Base-by-base conservation (phyloP, 495 filamentous ascomycete species). In the Aspergillus heteromorphus region DNA sequence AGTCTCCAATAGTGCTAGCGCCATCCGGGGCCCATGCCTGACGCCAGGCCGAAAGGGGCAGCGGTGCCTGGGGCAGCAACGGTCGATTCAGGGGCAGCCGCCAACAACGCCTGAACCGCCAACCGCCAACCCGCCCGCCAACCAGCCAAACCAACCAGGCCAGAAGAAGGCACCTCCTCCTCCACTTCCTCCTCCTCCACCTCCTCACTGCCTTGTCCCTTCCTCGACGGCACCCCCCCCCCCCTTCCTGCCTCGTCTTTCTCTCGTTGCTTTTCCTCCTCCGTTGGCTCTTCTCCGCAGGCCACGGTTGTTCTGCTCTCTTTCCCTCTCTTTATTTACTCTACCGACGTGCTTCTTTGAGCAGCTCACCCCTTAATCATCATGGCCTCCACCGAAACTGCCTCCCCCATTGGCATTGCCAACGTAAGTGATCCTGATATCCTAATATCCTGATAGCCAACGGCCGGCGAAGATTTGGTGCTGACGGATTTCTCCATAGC, bases 331-430 rank as follows among this genome's bases (percentile, higher is more conserved):
- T 41, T 43, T 61, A 45, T 40, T 57, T 51, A 55, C 57, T 53
- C 48, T 58, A 58, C 56, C 25, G 45, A 49, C 36, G 41, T 47
- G 13, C n/a, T 55, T 56, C 51, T 51, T 36, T 40, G 49, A 56
- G 45, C 52, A 55, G 56, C 58, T 56, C 52, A 55, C 62, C 67
- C 51, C 63, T 59, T 59, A 56, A 63, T 52, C 76, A 83, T 69
- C 71, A 92, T 92, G 88, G 81, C 86, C 68, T 74, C 84, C 64
- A 84, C 87, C 61, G 91, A 96, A 74, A 88, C 87, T 69, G 87
- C 88, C 57, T 88, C 89, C 67, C 91, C 90, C 65, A 97, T 97
- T 88, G 92, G 92, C 81, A 97, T 98, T 87, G 93, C 93, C 82
- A 98, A 98, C 79, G 84, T 87, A 74, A 75, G 84, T 79, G 13